A percentile compares a stretch with the other conserved stretches of the same genome.
Evolutionary conservation across 257 asterid species (phyloP).

Genomic region (Nicotiana benthamiana): DNA sequence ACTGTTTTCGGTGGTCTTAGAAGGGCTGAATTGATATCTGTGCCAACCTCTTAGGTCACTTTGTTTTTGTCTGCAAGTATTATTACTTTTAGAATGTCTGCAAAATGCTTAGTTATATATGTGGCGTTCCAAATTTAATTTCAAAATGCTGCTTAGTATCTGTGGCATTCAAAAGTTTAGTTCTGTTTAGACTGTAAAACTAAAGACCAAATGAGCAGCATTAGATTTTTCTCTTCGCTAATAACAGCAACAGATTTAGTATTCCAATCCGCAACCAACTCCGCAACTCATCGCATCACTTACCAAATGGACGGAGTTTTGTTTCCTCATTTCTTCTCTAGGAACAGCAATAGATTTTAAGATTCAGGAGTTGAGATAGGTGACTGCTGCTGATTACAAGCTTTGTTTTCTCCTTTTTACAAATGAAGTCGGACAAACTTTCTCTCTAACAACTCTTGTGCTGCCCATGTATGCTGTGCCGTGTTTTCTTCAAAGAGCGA

Average conservation of each 20-base stretch:
- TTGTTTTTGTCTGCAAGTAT: neutral
- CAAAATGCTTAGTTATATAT: neutral
- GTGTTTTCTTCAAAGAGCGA: no score
- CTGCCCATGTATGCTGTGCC: no score
- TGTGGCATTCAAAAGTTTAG: neutral
- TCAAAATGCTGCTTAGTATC: neutral
- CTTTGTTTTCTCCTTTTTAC: no score
- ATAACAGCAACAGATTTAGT: neutral
- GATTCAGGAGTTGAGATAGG: neutral
- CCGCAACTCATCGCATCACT: neutral
- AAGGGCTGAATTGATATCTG: neutral
- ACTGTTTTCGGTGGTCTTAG: neutral
- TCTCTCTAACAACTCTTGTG: no score
- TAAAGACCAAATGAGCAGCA: neutral
- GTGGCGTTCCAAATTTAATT: neutral
- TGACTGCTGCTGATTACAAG: no score
- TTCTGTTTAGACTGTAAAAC: neutral
- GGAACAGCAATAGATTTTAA: neutral
- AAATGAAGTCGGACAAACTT: no score
- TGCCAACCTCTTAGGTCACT: constrained; percentile 1
- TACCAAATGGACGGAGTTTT: neutral
- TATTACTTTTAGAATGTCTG: neutral
- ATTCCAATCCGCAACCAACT: neutral
- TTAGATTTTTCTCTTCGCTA: neutral
- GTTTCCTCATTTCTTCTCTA: neutral